phyloP scores from a whole-genome alignment of 345 rosid genomes.

The Zanthoxylum bungeanum region DNA sequence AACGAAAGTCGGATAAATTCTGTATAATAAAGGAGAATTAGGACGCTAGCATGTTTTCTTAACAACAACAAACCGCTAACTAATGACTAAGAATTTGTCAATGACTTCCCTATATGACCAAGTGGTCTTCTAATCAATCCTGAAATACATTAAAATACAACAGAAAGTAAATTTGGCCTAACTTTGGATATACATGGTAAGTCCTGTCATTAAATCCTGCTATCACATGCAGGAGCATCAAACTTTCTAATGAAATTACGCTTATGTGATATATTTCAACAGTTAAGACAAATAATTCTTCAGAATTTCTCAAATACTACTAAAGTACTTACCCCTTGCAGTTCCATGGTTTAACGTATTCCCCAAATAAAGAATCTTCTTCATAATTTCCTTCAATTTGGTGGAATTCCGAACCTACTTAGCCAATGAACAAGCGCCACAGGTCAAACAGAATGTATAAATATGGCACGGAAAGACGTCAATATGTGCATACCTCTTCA shows the following conservation, averaged over 20 bases:
- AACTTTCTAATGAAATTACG: not conserved
- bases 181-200: not conserved
- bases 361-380: slow-evolving; percentile 86
- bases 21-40: not conserved
- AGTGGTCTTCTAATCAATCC: not conserved
- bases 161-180: not conserved
- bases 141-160: not conserved
- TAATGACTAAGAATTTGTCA: not conserved
- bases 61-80: not conserved
- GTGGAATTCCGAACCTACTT: slow-evolving; percentile 76
- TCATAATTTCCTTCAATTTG: slow-evolving; percentile 93
- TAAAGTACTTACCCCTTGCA: slow-evolving; percentile 72
- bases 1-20: not conserved
- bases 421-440: slow-evolving; percentile 6
- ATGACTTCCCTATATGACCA: not conserved
- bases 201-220: not conserved
- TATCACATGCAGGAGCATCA: not conserved
- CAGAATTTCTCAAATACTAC: not conserved
- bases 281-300: not conserved
- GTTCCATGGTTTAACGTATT: slow-evolving; percentile 97
- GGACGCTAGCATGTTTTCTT: not conserved
- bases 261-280: not conserved
- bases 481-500: slow-evolving; percentile 58
- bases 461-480: slow-evolving; percentile 15
- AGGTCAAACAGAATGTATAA: slow-evolving; percentile 13